phyloP scores from a whole-genome alignment of 306 rosid genomes.

The Quercus cerris region DNA sequence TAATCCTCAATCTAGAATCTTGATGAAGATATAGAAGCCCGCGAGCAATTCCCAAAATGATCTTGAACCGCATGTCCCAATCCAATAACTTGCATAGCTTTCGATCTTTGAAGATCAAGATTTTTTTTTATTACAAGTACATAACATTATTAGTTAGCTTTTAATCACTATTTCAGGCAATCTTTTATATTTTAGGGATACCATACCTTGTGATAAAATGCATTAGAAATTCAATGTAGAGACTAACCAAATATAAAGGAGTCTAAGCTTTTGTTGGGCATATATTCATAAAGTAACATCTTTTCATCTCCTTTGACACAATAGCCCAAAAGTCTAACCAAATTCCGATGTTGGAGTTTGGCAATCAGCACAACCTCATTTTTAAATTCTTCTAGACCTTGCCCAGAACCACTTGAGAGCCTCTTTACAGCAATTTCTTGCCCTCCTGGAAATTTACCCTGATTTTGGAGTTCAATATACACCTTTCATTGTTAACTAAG shows the following conservation, averaged over 20 bases:
- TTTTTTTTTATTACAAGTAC: slow-evolving; percentile 12
- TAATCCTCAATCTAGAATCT: slow-evolving; percentile 74
- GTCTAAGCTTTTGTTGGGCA: slow-evolving; percentile 80
- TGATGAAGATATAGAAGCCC: slow-evolving; percentile 81
- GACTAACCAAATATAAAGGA: slow-evolving; percentile 68
- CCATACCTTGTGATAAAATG: background rate
- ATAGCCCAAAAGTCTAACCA: slow-evolving; percentile 75
- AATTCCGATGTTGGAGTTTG: slow-evolving; percentile 76
- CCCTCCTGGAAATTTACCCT: slow-evolving; percentile 65
- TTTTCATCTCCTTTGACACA: slow-evolving; percentile 78
- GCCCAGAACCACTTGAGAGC: slow-evolving; percentile 76
- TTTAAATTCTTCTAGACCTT: slow-evolving; percentile 73
- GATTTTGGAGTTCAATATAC: background rate
- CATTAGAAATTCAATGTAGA: background rate
- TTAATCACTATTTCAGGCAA: background rate
- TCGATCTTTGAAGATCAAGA: slow-evolving; percentile 36
- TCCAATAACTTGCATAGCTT: slow-evolving; percentile 45
- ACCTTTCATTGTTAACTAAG: background rate
- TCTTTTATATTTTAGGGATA: background rate
- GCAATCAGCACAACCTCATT: slow-evolving; percentile 81
- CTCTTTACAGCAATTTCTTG: slow-evolving; percentile 76
- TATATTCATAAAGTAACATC: slow-evolving; percentile 69
- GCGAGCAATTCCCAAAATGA: slow-evolving; percentile 72
- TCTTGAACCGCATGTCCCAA: slow-evolving; percentile 64
- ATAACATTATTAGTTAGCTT: slow-evolving; percentile 14